Evolutionary conservation across 2,329 filamentous ascomycete genomes (phyloP).

Genomic region (Aspergillus eucalypticola): DNA sequence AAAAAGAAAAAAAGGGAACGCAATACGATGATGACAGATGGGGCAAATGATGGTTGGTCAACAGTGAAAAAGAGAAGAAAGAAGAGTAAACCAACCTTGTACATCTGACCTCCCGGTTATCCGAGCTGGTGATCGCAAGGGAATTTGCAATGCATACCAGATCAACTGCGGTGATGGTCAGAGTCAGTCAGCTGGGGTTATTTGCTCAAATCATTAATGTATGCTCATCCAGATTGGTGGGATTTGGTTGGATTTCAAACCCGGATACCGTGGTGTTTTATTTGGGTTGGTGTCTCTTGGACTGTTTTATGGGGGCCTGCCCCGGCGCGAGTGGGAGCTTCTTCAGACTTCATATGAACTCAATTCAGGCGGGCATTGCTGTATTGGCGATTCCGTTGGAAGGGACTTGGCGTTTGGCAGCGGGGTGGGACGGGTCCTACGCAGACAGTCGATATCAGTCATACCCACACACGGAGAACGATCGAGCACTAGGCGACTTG

Average conservation of each 20-base stretch:
- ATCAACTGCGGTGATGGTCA: conserved; percentile 25
- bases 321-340: conserved; percentile 26
- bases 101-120: conserved; percentile 21
- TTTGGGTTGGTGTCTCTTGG: conserved; percentile 13
- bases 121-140: conserved; percentile 4
- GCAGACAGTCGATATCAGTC: conserved; percentile 33
- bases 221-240: conserved; percentile 14
- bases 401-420: conserved; percentile 38
- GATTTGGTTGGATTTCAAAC: not conserved
- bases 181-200: conserved; percentile 29
- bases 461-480: conserved; percentile 26
- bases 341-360: not conserved
- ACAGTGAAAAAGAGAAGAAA: conserved; percentile 10
- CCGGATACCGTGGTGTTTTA: conserved; percentile 3
- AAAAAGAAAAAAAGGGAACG: conserved; percentile 5
- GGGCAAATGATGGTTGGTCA: no score
- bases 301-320: conserved; percentile 30
- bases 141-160: not conserved
- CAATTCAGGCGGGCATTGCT: conserved; percentile 35
- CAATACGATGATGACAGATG: not conserved
- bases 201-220: conserved; percentile 18
- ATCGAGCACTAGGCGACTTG: conserved; percentile 19
- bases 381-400: conserved; percentile 30
- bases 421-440: conserved; percentile 31
- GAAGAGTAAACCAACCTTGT: conserved; percentile 40